phyloP scores from a whole-genome alignment of 1,139 yeast species.

The Kodamaea anthophila region DNA sequence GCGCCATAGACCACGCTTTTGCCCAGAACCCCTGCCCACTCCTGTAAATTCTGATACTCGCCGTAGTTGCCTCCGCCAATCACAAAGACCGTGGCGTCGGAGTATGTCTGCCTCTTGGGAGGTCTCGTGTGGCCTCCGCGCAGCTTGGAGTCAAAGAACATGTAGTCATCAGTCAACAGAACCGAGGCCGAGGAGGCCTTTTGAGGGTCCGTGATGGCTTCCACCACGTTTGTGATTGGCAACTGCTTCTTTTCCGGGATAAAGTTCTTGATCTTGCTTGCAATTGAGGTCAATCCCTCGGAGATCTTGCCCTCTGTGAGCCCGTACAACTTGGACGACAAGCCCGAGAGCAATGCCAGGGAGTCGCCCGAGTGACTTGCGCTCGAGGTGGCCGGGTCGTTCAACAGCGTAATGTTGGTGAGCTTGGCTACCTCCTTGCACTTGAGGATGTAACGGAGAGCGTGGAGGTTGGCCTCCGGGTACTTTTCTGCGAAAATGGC shows the following conservation, averaged over 20 bases:
- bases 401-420: slow-evolving; percentile 41
- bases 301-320: slow-evolving; percentile 71
- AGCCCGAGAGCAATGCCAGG: slow-evolving; percentile 69
- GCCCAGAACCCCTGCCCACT: slow-evolving; percentile 44
- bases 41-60: slow-evolving; percentile 90
- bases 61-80: slow-evolving; percentile 96
- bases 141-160: slow-evolving; percentile 84
- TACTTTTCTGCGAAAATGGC: slow-evolving; percentile 47
- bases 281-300: slow-evolving; percentile 79
- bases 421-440: slow-evolving; percentile 74
- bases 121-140: slow-evolving; percentile 88
- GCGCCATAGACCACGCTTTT: slow-evolving; percentile 80
- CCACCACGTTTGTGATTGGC: slow-evolving; percentile 86
- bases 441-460: slow-evolving; percentile 69
- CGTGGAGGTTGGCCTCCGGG: slow-evolving; percentile 54
- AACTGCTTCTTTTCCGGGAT: slow-evolving; percentile 83
- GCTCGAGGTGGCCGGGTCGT: slow-evolving; percentile 14
- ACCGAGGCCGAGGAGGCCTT: slow-evolving; percentile 51
- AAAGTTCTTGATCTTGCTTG: slow-evolving; percentile 80
- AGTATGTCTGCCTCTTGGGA: slow-evolving; percentile 78
- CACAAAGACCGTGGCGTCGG: slow-evolving; percentile 79
- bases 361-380: slow-evolving; percentile 16
- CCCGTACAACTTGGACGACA: slow-evolving; percentile 73
- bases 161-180: slow-evolving; percentile 77
- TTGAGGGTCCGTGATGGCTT: slow-evolving; percentile 82